These are phyloP conservation scores for Leishmania aethiopica DNA, from an alignment of 208 protist species.

Conservation along the genomic window DNA sequence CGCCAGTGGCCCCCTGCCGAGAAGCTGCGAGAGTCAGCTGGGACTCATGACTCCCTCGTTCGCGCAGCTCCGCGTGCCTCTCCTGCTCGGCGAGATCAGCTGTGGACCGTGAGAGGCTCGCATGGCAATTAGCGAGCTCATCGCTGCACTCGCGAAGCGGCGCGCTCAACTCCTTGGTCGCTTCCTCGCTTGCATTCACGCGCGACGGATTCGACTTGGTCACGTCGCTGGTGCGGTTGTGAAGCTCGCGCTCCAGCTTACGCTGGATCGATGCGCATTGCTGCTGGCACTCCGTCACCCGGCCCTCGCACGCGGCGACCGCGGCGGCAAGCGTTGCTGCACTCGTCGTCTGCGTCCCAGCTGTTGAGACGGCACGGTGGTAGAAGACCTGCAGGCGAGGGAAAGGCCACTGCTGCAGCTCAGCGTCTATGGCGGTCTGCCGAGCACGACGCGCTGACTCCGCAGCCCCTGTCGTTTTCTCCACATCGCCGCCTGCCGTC, in stretches of 20 bases:
- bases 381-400: slow-evolving; percentile 29
- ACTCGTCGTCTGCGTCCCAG: background rate
- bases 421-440: background rate
- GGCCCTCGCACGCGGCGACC: background rate
- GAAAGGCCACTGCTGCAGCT: slow-evolving; percentile 22
- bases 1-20: background rate
- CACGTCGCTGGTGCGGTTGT: background rate
- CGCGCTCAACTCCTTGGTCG: background rate
- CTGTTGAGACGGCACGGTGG: background rate
- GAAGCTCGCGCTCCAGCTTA: background rate
- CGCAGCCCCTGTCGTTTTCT: too few relatives aligned
- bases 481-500: background rate
- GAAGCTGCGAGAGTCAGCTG: slow-evolving; percentile 1
- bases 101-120: background rate
- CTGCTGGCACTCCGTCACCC: background rate
- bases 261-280: background rate
- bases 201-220: background rate
- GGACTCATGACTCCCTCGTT: background rate
- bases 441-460: background rate
- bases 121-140: background rate
- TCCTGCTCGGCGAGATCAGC: background rate
- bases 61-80: slow-evolving; percentile 3
- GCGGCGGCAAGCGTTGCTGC: background rate
- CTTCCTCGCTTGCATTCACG: background rate
- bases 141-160: slow-evolving; percentile 2